phyloP scores from a whole-genome alignment of 1,284 basidiomycete species.

The Trichosporon sp. region DNA sequence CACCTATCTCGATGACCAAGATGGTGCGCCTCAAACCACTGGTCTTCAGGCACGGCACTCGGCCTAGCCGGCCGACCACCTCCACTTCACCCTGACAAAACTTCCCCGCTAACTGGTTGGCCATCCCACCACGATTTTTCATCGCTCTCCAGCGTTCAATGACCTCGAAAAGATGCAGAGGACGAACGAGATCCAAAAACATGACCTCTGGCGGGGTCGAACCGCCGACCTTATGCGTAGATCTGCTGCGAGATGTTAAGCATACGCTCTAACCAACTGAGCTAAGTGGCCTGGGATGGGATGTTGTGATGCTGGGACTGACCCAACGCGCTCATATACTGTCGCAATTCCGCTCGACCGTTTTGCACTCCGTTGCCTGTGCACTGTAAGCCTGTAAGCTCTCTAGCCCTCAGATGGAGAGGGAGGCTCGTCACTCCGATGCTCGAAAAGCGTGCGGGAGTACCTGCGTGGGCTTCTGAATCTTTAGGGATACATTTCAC shows the following conservation, averaged over 20 bases:
- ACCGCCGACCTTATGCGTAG: background rate
- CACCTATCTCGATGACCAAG: too few relatives aligned
- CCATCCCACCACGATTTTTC: background rate
- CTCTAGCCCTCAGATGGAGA: background rate
- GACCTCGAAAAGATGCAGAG: background rate
- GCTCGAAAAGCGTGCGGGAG: too few relatives aligned
- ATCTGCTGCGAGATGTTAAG: background rate
- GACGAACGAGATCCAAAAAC: background rate
- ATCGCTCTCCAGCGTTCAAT: background rate
- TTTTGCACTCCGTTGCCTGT: background rate
- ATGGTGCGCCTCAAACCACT: too few relatives aligned
- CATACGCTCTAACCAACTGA: background rate
- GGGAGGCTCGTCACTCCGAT: background rate
- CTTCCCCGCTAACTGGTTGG: background rate
- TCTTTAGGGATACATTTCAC: background rate
- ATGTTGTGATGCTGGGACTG: background rate
- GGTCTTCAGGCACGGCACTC: too few relatives aligned
- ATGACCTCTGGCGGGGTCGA: background rate
- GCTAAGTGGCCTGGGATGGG: background rate
- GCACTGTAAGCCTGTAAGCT: background rate
- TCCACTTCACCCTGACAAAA: background rate
- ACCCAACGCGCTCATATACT: background rate
- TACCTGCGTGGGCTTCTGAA: background rate
- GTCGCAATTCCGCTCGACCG: background rate
- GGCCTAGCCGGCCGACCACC: too few relatives aligned